These are phyloP conservation scores for Lepiota brunneoincarnata DNA, from an alignment of 768 basidiomycete species.

Conservation along the genomic window DNA sequence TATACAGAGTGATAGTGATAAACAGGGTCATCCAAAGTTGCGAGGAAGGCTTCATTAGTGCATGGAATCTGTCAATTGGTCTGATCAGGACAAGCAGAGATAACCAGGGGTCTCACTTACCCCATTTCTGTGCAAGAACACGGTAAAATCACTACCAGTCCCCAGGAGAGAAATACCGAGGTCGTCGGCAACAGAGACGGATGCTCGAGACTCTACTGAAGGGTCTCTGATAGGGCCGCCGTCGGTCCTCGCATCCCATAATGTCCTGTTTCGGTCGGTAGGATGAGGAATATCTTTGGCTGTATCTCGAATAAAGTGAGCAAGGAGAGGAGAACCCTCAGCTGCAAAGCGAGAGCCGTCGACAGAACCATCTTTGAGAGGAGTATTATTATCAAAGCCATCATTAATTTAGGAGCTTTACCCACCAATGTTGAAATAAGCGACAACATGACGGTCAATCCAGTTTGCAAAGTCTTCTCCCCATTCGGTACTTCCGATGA, in stretches of 20 bases:
- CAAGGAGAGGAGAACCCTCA: constrained; percentile 76
- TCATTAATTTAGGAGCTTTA: not conserved
- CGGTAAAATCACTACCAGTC: constrained; percentile 86
- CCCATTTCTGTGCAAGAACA: constrained; percentile 74
- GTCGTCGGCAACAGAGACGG: constrained; percentile 24
- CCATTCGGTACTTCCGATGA: constrained; percentile 88
- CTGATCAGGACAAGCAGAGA: not conserved
- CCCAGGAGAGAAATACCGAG: constrained; percentile 58
- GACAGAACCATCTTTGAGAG: constrained; percentile 38
- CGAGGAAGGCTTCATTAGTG: constrained; percentile 37
- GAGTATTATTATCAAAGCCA: not conserved
- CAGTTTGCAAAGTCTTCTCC: constrained; percentile 89
- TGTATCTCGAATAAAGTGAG: constrained; percentile 65
- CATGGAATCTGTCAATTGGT: constrained; percentile 32
- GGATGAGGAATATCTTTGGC: constrained; percentile 78
- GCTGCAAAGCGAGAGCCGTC: constrained; percentile 56
- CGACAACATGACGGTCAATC: constrained; percentile 74
- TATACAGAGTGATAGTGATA: constrained; percentile 79
- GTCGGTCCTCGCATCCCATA: constrained; percentile 71
- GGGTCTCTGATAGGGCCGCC: constrained; percentile 30
- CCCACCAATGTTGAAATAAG: constrained; percentile 80
- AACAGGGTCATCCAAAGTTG: constrained; percentile 44
- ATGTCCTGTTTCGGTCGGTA: constrained; percentile 52
- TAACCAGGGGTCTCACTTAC: constrained; percentile 20
- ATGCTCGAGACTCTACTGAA: constrained; percentile 27